These are phyloP conservation scores for Lepidium campestre DNA, from an alignment of 441 rosid species.

Conservation along the genomic window DNA sequence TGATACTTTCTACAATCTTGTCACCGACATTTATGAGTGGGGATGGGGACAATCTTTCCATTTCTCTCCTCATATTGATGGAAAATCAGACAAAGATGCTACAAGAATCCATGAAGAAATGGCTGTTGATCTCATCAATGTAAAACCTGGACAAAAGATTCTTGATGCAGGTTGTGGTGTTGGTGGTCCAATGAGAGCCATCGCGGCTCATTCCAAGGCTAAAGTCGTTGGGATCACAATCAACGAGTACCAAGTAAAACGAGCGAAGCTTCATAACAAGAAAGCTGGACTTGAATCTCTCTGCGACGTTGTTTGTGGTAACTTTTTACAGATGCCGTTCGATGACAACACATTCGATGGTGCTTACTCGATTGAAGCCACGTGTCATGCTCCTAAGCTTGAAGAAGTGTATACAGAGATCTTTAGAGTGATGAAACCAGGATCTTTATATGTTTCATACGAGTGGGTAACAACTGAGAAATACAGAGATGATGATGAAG, in stretches of 20 bases:
- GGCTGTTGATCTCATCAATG: constrained; percentile 73
- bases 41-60: constrained; percentile 99
- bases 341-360: constrained; percentile 69
- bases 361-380: constrained; percentile 92
- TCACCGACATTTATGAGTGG: constrained; percentile 97
- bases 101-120: constrained; percentile 79
- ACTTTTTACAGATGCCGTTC: constrained; percentile 84
- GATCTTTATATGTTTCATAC: constrained; percentile 66
- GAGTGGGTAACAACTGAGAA: constrained; percentile 92
- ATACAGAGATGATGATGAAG: constrained; percentile 37
- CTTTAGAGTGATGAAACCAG: constrained; percentile 75
- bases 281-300: constrained; percentile 72
- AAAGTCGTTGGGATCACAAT: constrained; percentile 82
- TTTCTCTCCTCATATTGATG: constrained; percentile 68
- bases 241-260: constrained; percentile 86
- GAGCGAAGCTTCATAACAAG: constrained; percentile 74
- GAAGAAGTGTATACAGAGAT: constrained; percentile 82
- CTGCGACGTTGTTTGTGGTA: constrained; percentile 79
- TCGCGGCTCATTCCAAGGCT: constrained; percentile 78
- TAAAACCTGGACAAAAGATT: constrained; percentile 45
- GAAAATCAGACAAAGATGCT: constrained; percentile 69
- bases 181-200: constrained; percentile 96
- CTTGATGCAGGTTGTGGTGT: constrained; percentile 91
- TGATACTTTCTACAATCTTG: constrained; percentile 83
- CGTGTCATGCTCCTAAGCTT: constrained; percentile 88